Conservation (phyloP, 345 rosid species). For the Eucalyptus tenuipes region DNA sequence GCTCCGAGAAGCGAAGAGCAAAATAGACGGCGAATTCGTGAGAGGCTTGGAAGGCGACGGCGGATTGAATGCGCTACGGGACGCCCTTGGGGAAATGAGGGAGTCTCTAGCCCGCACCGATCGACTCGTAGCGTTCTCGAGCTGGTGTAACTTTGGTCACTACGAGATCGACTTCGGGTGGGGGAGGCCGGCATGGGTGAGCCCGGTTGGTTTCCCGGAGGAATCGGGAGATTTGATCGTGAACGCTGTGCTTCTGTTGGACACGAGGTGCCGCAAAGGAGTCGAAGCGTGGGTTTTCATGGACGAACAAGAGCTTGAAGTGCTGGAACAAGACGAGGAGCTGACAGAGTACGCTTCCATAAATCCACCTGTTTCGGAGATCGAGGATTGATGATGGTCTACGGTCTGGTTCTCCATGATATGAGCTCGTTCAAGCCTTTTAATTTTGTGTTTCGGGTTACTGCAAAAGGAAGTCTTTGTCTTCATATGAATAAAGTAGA, state of each 20-base stretch:
- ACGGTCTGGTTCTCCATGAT: not conserved
- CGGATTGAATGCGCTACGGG: not conserved
- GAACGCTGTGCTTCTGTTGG: not conserved
- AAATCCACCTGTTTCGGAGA: not conserved
- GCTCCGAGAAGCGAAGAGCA: not conserved
- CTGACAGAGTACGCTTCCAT: not conserved
- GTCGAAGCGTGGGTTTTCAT: not conserved
- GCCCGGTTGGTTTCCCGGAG: not conserved
- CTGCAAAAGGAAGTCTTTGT: not conserved
- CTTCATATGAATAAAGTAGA: not conserved
- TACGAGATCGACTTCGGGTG: slow-evolving; percentile 6
- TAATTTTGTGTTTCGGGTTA: not conserved
- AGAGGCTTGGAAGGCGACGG: not conserved
- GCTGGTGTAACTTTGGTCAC: not conserved
- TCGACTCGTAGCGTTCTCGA: not conserved
- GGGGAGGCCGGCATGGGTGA: slow-evolving; percentile 4
- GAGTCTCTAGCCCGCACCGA: not conserved
- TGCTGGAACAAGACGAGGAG: not conserved
- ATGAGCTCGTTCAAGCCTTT: not conserved
- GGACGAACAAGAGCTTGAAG: not conserved
- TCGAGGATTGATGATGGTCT: not conserved
- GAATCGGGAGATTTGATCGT: not conserved
- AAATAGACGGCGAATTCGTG: not conserved
- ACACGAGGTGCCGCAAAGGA: not conserved
- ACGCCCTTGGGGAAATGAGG: not conserved